Evolutionary conservation across 306 rosid genomes (phyloP).

Genomic region (Psophocarpus tetragonolobus): DNA sequence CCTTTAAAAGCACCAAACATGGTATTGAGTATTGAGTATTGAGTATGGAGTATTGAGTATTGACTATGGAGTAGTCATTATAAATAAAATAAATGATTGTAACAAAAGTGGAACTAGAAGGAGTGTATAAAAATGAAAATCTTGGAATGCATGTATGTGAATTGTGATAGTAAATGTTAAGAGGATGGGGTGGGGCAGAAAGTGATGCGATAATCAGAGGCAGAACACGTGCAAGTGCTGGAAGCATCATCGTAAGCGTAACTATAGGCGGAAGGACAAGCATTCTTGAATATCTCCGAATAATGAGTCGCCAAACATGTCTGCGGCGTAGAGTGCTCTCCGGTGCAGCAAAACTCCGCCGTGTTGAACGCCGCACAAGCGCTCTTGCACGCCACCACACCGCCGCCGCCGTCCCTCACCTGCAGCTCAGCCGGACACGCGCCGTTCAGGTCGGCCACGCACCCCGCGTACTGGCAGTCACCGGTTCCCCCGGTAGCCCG

Average conservation of each 20-base stretch:
- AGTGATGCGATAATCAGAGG: conserved; percentile 64
- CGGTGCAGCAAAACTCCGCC: conserved; percentile 82
- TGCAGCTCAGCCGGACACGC: conserved; percentile 67
- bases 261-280: conserved; percentile 89
- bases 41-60: too few relatives aligned
- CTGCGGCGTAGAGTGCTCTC: conserved; percentile 66
- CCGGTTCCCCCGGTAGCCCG: conserved; percentile 72
- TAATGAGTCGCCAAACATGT: conserved; percentile 78
- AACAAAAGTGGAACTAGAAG: too few relatives aligned
- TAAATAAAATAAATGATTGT: too few relatives aligned
- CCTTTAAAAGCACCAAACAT: too few relatives aligned
- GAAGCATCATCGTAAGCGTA: conserved; percentile 92
- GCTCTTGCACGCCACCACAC: conserved; percentile 84
- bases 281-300: conserved; percentile 77
- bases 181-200: conserved; percentile 61
- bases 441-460: conserved; percentile 62
- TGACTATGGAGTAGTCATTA: too few relatives aligned
- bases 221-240: conserved; percentile 83
- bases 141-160: too few relatives aligned
- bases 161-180: too few relatives aligned
- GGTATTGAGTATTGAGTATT: too few relatives aligned
- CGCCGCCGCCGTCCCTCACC: conserved; percentile 29
- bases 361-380: conserved; percentile 76
- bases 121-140: too few relatives aligned
- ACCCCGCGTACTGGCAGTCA: conserved; percentile 87